phyloP scores from a whole-genome alignment of 139 green algal genomes.

The Deuterostichococcus epilithicus region DNA sequence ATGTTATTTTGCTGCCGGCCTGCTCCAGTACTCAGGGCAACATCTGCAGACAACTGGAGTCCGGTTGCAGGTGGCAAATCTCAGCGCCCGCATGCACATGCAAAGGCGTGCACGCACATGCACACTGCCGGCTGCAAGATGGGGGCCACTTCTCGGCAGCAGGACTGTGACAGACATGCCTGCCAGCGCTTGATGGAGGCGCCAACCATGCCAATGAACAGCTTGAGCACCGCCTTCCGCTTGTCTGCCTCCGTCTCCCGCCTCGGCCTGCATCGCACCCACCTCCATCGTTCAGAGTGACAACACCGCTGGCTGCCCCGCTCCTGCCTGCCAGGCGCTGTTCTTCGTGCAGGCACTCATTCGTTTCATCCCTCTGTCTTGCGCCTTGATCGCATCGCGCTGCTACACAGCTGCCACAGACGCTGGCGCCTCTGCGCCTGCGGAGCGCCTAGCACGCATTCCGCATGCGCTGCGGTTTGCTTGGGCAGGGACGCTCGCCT shows the following conservation, averaged over 20 bases:
- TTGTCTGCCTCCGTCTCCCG: slow-evolving; percentile 33
- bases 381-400: neutral
- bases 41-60: too few relatives aligned
- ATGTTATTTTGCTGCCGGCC: too few relatives aligned
- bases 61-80: too few relatives aligned
- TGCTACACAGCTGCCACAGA: neutral
- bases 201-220: slow-evolving; percentile 36
- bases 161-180: neutral
- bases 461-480: neutral
- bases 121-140: too few relatives aligned
- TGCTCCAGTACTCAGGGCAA: too few relatives aligned
- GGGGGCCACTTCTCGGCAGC: too few relatives aligned
- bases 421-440: neutral
- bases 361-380: neutral
- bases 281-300: neutral
- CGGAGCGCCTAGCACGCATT: neutral
- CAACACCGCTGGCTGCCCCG: too few relatives aligned
- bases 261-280: neutral
- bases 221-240: slow-evolving; percentile 16
- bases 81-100: too few relatives aligned
- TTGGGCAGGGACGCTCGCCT: neutral
- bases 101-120: too few relatives aligned
- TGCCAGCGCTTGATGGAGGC: slow-evolving; percentile 6
- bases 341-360: neutral
- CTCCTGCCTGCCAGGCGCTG: too few relatives aligned